Evolutionary conservation across 2,329 filamentous ascomycete species (phyloP).

Genomic region (Podosphaera fusca): DNA sequence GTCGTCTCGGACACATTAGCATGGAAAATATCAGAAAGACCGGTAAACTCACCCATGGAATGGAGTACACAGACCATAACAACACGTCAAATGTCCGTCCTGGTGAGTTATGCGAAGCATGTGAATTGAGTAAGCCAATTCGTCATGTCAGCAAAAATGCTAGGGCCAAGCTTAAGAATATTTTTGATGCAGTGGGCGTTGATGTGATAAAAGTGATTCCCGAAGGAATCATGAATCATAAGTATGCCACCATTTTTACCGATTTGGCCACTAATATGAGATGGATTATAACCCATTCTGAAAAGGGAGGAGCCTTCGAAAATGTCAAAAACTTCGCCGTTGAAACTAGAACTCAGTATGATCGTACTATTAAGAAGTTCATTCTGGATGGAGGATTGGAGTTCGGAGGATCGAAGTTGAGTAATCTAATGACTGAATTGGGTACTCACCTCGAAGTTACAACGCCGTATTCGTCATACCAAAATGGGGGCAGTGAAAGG

Average conservation of each 20-base stretch:
- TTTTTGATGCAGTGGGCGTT: background rate
- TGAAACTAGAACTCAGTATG: background rate
- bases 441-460: slow-evolving; percentile 1
- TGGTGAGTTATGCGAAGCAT: background rate
- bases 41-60: background rate
- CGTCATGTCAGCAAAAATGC: background rate
- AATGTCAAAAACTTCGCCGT: background rate
- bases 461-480: background rate
- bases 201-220: too few species aligned
- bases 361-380: background rate
- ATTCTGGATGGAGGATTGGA: background rate
- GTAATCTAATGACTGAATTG: background rate
- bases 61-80: background rate
- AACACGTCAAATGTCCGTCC: background rate
- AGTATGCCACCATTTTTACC: too few species aligned
- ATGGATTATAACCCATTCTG: background rate
- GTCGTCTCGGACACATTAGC: background rate
- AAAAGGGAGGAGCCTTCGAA: background rate
- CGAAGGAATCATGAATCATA: too few species aligned
- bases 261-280: too few species aligned
- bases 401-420: background rate
- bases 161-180: background rate
- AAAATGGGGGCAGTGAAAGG: background rate
- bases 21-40: background rate
- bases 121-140: background rate